A percentile compares a stretch with the other conserved stretches of the same genome.
phyloP scores from a whole-genome alignment of 1,284 basidiomycete species.

The Flammula alnicola region DNA sequence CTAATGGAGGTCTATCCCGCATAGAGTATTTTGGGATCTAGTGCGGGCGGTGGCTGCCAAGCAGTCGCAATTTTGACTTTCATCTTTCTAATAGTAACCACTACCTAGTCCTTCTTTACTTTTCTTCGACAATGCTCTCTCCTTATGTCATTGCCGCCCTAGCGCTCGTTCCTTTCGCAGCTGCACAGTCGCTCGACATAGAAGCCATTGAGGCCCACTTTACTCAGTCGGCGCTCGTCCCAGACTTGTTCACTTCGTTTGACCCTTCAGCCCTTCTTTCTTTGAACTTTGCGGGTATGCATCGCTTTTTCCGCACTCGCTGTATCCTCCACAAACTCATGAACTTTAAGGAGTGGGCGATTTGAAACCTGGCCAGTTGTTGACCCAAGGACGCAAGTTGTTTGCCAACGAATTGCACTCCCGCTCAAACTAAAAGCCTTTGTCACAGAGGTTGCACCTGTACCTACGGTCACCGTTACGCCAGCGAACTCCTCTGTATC shows the following conservation, averaged over 20 bases:
- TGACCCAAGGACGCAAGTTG: slow-evolving; percentile 58
- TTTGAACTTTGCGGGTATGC: slow-evolving; percentile 51
- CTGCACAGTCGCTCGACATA: slow-evolving; percentile 51
- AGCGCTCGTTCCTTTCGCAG: slow-evolving; percentile 43
- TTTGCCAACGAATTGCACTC: neutral
- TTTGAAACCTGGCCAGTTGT: slow-evolving; percentile 61
- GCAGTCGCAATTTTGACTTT: slow-evolving; percentile 4
- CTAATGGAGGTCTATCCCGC: too few species aligned
- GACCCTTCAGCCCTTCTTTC: slow-evolving; percentile 57
- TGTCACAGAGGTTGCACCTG: slow-evolving; percentile 53
- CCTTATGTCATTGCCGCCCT: slow-evolving; percentile 39
- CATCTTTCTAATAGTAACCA: slow-evolving; percentile 20
- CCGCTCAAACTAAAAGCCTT: neutral
- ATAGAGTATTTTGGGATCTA: too few species aligned
- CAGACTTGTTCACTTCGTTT: slow-evolving; percentile 60
- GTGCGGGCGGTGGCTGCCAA: neutral
- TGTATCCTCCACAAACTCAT: neutral
- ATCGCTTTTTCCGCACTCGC: neutral
- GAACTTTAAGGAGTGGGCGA: slow-evolving; percentile 42
- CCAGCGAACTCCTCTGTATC: slow-evolving; percentile 49
- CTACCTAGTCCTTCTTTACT: neutral
- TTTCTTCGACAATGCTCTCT: slow-evolving; percentile 35
- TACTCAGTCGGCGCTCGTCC: slow-evolving; percentile 59
- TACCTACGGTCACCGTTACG: slow-evolving; percentile 53
- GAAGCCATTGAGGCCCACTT: slow-evolving; percentile 67